A percentile compares a stretch with the other conserved stretches of the same genome.
Evolutionary conservation across 2,329 filamentous ascomycete species (phyloP).

Genomic region (Colletotrichum shisoi): DNA sequence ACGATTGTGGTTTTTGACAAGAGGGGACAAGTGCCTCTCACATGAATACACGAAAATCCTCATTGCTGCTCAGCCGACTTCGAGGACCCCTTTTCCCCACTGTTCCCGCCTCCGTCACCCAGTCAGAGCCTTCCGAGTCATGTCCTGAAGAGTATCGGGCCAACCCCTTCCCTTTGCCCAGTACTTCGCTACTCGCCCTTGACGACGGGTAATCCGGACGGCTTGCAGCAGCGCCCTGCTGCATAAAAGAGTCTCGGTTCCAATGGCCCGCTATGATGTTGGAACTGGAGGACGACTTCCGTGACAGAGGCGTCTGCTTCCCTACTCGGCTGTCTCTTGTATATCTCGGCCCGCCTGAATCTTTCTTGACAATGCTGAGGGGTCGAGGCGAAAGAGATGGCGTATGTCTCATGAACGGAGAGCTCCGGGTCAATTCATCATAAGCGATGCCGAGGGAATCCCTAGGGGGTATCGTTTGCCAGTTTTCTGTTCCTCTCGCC

Average conservation of each 20-base stretch:
- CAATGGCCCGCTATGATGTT: constrained; percentile 30
- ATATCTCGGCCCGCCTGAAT: constrained; percentile 26
- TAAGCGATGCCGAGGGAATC: constrained; percentile 38
- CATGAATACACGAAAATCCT: constrained; percentile 39
- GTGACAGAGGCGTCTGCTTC: constrained; percentile 32
- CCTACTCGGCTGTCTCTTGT: constrained; percentile 26
- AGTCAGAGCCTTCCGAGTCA: constrained; percentile 37
- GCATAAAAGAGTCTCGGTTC: constrained; percentile 26
- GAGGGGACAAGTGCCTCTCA: constrained; percentile 7
- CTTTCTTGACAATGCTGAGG: constrained; percentile 36
- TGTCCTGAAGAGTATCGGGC: constrained; percentile 28
- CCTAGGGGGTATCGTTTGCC: constrained; percentile 33
- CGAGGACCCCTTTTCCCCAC: constrained; percentile 25
- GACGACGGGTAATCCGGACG: constrained; percentile 30
- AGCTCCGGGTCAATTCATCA: constrained; percentile 31
- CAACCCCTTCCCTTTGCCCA: constrained; percentile 35
- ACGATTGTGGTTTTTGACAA: neutral
- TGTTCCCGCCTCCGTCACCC: constrained; percentile 38
- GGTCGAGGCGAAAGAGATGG: constrained; percentile 35
- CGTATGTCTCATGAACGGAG: constrained; percentile 30
- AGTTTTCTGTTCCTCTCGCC: constrained; percentile 29
- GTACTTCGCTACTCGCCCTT: constrained; percentile 32
- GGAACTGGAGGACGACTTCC: constrained; percentile 32
- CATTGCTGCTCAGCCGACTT: constrained; percentile 29
- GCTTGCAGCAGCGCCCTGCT: constrained; percentile 20